Evolutionary conservation across 1,139 yeast species (phyloP).

Genomic region (Scheffersomyces parashehatae): DNA sequence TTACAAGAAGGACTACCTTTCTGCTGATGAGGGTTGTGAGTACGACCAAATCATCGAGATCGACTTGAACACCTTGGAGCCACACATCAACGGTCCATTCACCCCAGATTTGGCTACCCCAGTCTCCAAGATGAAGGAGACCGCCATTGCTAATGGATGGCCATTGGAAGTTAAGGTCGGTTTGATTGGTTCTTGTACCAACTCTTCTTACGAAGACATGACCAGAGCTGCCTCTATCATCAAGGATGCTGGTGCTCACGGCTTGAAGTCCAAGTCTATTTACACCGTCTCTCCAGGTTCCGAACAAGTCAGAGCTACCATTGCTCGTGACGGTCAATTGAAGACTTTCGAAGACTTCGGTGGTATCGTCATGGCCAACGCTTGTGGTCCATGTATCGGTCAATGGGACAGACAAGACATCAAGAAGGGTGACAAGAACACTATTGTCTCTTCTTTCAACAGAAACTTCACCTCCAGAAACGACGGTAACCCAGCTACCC

Average conservation of each 20-base stretch:
- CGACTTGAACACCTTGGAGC: slow-evolving; percentile 93
- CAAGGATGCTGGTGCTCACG: slow-evolving; percentile 86
- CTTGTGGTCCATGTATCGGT: slow-evolving; percentile 99
- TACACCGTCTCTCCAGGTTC: slow-evolving; percentile 98
- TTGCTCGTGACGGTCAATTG: slow-evolving; percentile 95
- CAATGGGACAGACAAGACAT: slow-evolving; percentile 99
- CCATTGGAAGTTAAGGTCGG: slow-evolving; percentile 94
- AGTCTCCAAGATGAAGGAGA: slow-evolving; percentile 87
- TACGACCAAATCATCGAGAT: slow-evolving; percentile 96
- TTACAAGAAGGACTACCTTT: slow-evolving; percentile 74
- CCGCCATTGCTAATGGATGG: slow-evolving; percentile 88
- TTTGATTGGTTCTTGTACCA: slow-evolving; percentile 98
- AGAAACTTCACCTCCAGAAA: slow-evolving; percentile 99
- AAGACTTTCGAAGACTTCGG: slow-evolving; percentile 89
- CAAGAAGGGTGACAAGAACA: slow-evolving; percentile 97
- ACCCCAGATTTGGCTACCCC: slow-evolving; percentile 99
- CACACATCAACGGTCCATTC: slow-evolving; percentile 98
- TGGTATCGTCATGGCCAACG: slow-evolving; percentile 95
- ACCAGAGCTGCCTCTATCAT: slow-evolving; percentile 95
- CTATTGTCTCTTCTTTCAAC: slow-evolving; percentile 98
- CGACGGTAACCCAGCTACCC: slow-evolving; percentile 98
- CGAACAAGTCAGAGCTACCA: slow-evolving; percentile 98
- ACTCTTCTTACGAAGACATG: slow-evolving; percentile 99
- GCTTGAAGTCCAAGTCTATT: slow-evolving; percentile 85
- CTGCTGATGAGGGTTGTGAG: slow-evolving; percentile 93